Evolutionary conservation across 78 protist species (phyloP).

Genomic region (Speleostelium caveatum): DNA sequence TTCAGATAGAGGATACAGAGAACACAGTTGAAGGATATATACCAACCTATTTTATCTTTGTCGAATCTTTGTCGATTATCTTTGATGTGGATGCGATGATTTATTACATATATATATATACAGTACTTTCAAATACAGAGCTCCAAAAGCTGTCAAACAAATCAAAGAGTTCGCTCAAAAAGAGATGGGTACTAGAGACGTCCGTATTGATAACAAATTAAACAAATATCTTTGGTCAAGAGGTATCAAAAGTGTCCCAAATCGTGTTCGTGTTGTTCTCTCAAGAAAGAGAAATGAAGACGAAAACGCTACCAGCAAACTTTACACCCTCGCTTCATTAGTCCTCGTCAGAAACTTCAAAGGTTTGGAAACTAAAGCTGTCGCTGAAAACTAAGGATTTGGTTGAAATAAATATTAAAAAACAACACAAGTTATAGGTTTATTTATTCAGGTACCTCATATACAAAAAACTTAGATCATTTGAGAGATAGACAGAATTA

Average conservation of each 20-base stretch:
- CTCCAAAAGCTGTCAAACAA: constrained; percentile 93
- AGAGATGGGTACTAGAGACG: constrained; percentile 94
- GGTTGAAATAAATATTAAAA: no score
- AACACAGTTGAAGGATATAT: no score
- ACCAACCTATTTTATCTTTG: no score
- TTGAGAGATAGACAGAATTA: no score
- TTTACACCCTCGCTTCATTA: constrained; percentile 91
- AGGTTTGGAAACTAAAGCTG: constrained; percentile 47
- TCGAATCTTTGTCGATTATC: no score
- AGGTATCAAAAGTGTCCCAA: constrained; percentile 92
- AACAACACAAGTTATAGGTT: no score
- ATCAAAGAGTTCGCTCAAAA: constrained; percentile 88
- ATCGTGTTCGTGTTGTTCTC: constrained; percentile 94
- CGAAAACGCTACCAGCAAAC: constrained; percentile 92
- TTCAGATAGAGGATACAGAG: neutral
- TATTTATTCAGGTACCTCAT: no score
- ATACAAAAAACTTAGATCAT: no score
- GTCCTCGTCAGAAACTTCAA: constrained; percentile 86
- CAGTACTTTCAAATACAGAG: constrained; percentile 94
- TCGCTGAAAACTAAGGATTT: constrained; percentile 69
- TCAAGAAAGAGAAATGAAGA: constrained; percentile 94
- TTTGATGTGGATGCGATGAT: no score
- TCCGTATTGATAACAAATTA: constrained; percentile 90
- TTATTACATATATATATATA: no score
- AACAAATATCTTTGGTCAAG: constrained; percentile 92